Conservation (phyloP, 768 basidiomycete genomes). For the Leucocoprinus leucothites region DNA sequence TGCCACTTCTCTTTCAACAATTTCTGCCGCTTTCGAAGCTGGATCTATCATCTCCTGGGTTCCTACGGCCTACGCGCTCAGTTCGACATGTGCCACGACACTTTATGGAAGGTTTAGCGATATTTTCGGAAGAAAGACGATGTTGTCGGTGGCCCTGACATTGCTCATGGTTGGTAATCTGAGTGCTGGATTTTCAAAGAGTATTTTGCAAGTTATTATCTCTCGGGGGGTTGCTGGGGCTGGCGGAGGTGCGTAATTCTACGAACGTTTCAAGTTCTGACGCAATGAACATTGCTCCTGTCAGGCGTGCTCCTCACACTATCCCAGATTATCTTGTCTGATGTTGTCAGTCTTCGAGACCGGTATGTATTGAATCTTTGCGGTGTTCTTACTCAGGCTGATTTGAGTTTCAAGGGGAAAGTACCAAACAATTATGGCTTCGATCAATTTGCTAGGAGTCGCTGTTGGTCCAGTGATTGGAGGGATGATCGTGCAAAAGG, state of each 20-base stretch:
- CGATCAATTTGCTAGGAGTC: conserved; percentile 53
- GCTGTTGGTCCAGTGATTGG: conserved; percentile 68
- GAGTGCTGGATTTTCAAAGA: conserved; percentile 62
- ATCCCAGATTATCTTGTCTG: conserved; percentile 68
- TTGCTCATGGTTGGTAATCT: conserved; percentile 66
- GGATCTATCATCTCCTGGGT: conserved; percentile 68
- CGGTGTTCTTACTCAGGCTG: not conserved
- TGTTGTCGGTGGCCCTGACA: conserved; percentile 52
- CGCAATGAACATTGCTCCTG: not conserved
- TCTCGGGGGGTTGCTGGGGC: conserved; percentile 67
- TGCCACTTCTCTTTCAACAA: conserved; percentile 70
- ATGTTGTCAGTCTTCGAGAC: conserved; percentile 70
- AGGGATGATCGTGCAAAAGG: conserved; percentile 54
- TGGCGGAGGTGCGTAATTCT: conserved; percentile 48
- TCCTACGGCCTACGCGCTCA: conserved; percentile 67
- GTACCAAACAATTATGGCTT: conserved; percentile 73
- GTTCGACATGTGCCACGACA: conserved; percentile 63
- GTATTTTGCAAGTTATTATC: conserved; percentile 64
- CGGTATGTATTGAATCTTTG: conserved; percentile 32
- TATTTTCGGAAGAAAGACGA: conserved; percentile 66
- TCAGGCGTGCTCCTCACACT: conserved; percentile 62
- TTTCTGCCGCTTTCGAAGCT: conserved; percentile 63
- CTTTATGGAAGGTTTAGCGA: conserved; percentile 62
- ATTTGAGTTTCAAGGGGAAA: conserved; percentile 47
- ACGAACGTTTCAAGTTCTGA: not conserved